These are phyloP conservation scores for Cercospora zeina DNA, from an alignment of 2,329 filamentous ascomycete genomes.

Conservation along the genomic window DNA sequence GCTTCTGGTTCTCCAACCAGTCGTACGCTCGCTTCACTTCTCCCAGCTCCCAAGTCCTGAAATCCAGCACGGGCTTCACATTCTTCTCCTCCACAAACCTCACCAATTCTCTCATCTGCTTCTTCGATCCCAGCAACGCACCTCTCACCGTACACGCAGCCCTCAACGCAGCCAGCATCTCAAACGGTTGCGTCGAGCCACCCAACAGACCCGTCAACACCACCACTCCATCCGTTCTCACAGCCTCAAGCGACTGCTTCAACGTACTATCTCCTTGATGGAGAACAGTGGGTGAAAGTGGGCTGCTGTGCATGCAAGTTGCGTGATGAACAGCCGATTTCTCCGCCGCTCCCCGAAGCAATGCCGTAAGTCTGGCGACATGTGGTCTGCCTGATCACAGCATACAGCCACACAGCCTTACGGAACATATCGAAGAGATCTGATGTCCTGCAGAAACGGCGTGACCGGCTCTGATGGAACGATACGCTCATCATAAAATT, in stretches of 20 bases:
- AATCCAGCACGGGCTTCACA: conserved; percentile 38
- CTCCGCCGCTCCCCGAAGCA: neutral
- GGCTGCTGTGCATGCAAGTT: neutral
- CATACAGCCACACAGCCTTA: no score
- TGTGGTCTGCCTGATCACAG: neutral
- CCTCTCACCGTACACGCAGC: conserved; percentile 27
- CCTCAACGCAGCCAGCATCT: conserved; percentile 23
- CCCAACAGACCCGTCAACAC: conserved; percentile 24
- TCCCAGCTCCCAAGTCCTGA: conserved; percentile 41
- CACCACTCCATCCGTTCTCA: no score
- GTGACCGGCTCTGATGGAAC: no score
- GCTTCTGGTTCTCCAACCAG: conserved; percentile 31
- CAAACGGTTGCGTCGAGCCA: conserved; percentile 19
- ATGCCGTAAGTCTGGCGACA: neutral
- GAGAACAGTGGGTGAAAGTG: conserved; percentile 1
- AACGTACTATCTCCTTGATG: conserved; percentile 34
- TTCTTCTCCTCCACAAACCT: conserved; percentile 28
- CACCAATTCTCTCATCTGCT: conserved; percentile 27
- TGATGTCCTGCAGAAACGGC: no score
- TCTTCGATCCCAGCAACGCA: conserved; percentile 24
- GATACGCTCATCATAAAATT: neutral
- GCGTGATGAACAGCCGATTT: neutral
- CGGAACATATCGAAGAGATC: no score
- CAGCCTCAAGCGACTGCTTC: no score
- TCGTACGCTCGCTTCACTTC: conserved; percentile 37